Conservation (phyloP, 2,329 filamentous ascomycete species). For the Botrytis medusae region DNA sequence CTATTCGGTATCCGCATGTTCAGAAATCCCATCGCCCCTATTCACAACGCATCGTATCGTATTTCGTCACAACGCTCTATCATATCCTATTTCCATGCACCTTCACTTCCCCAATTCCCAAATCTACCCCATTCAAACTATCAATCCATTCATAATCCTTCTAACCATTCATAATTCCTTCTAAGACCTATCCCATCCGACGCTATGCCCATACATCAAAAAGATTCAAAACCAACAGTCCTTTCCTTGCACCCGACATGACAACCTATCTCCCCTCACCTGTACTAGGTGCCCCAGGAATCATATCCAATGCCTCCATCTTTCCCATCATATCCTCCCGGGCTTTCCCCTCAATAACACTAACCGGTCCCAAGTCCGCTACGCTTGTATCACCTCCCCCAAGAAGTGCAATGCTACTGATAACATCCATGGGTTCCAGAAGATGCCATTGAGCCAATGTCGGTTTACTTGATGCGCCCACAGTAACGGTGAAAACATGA, state of each 20-base stretch:
- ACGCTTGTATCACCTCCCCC: conserved; percentile 33
- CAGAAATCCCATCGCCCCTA: background rate
- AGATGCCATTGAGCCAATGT: conserved; percentile 90
- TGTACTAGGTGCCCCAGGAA: conserved; percentile 4
- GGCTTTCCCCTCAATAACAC: conserved; percentile 35
- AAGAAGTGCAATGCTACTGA: conserved; percentile 63
- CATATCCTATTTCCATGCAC: background rate
- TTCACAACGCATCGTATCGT: background rate
- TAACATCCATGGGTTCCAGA: conserved; percentile 83
- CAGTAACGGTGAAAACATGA: conserved; percentile 85
- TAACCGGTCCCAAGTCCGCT: conserved; percentile 35
- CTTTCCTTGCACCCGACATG: background rate
- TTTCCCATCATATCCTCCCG: conserved; percentile 25
- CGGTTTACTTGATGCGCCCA: conserved; percentile 88
- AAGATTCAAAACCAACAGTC: background rate
- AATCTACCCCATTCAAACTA: background rate
- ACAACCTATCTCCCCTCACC: background rate
- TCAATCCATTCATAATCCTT: background rate
- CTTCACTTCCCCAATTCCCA: background rate
- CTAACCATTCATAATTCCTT: background rate
- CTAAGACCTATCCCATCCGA: background rate
- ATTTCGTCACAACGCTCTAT: background rate
- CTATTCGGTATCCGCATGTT: background rate
- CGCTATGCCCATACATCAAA: conserved; percentile 5
- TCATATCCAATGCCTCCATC: conserved; percentile 11